phyloP scores from a whole-genome alignment of 1,284 basidiomycete genomes.

The Pseudozyma thailandica region DNA sequence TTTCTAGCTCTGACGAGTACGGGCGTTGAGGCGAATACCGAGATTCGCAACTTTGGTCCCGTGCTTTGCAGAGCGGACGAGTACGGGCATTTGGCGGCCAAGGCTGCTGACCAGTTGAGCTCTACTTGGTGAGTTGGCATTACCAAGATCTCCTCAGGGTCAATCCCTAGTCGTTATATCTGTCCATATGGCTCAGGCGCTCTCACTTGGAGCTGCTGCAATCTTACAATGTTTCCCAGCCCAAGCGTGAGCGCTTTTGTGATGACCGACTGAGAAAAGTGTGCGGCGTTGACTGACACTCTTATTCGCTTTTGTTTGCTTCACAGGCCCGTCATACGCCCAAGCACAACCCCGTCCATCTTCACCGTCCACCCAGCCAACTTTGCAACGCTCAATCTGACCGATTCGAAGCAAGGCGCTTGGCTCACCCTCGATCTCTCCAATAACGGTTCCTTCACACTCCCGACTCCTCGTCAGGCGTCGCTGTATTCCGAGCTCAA shows the following conservation, averaged over 20 bases:
- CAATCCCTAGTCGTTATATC: neutral
- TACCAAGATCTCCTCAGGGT: neutral
- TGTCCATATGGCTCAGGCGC: no score
- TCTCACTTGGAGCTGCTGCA: no score
- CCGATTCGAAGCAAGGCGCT: constrained; percentile 13
- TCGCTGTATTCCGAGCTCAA: constrained; percentile 16
- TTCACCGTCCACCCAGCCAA: constrained; percentile 14
- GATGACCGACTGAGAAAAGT: no score
- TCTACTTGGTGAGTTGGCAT: constrained; percentile 37
- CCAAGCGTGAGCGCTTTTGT: no score
- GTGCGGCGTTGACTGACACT: neutral
- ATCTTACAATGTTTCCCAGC: no score
- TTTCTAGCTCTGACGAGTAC: constrained; percentile 13
- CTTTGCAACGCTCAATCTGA: neutral
- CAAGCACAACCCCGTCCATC: constrained; percentile 6
- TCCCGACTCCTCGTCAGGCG: constrained; percentile 19
- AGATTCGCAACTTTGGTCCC: constrained; percentile 52
- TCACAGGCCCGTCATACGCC: constrained; percentile 29
- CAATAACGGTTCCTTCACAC: constrained; percentile 4
- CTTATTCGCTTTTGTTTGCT: neutral
- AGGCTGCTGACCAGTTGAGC: constrained; percentile 48
- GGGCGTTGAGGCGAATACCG: constrained; percentile 42
- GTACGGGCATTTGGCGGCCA: constrained; percentile 50
- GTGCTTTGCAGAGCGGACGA: constrained; percentile 51
- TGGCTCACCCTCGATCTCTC: constrained; percentile 37